These are phyloP conservation scores for Croton laevigatus DNA, from an alignment of 441 rosid genomes.

Conservation along the genomic window DNA sequence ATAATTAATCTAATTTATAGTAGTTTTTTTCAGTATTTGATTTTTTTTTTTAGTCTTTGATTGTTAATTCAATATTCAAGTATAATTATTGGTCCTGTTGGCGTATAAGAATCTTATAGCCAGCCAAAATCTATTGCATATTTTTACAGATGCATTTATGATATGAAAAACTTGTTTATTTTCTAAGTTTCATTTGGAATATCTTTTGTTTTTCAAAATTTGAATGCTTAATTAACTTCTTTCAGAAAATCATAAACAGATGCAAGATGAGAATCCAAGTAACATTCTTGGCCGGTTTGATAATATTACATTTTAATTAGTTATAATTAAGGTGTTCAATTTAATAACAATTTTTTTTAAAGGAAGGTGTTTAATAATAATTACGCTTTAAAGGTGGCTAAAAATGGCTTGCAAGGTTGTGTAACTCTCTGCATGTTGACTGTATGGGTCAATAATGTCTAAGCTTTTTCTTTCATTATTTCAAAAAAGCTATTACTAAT, in stretches of 20 bases:
- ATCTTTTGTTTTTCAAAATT: neutral
- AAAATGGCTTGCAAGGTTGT: neutral
- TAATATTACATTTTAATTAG: too few relatives aligned
- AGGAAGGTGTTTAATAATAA: neutral
- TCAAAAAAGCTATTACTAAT: neutral
- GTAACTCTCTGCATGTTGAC: neutral
- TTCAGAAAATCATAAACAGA: neutral
- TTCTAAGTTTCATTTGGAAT: neutral
- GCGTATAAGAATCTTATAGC: too few relatives aligned
- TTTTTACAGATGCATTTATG: neutral
- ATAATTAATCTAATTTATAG: too few relatives aligned
- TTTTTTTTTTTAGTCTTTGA: too few relatives aligned
- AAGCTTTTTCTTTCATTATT: neutral
- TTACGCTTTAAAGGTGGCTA: neutral
- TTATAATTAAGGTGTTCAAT: too few relatives aligned
- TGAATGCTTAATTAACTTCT: too few relatives aligned
- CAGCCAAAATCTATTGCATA: too few relatives aligned
- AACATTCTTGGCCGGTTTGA: neutral
- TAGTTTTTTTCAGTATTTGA: too few relatives aligned
- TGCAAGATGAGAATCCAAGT: neutral
- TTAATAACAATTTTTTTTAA: too few relatives aligned
- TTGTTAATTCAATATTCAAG: too few relatives aligned
- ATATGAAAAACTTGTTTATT: neutral
- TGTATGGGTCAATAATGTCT: neutral
- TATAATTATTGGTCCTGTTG: too few relatives aligned